Evolutionary conservation across 2,329 filamentous ascomycete genomes (phyloP).

Genomic region (Fusarium sp.): DNA sequence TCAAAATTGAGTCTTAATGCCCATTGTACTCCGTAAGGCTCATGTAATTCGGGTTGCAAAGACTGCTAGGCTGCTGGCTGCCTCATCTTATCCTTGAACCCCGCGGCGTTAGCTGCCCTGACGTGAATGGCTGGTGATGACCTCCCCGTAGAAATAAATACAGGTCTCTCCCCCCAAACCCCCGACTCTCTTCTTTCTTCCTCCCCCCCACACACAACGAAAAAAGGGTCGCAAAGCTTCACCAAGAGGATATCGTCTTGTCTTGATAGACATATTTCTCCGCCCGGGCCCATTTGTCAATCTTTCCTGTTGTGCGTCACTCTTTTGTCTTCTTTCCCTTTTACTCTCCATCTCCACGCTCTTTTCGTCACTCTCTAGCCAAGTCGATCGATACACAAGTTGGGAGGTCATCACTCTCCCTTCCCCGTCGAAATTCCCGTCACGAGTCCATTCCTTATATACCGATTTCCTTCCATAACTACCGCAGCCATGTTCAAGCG

Average conservation of each 20-base stretch:
- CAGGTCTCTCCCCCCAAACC: conserved; percentile 33
- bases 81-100: conserved; percentile 28
- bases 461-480: conserved; percentile 31
- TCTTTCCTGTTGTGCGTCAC: conserved; percentile 56
- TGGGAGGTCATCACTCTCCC: conserved; percentile 36
- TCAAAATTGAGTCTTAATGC: conserved; percentile 17
- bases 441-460: conserved; percentile 50
- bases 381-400: conserved; percentile 48
- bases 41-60: conserved; percentile 8
- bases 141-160: conserved; percentile 43
- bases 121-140: conserved; percentile 31
- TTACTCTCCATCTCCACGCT: conserved; percentile 57
- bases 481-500: conserved; percentile 86
- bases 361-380: conserved; percentile 67
- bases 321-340: conserved; percentile 51
- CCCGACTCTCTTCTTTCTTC: conserved; percentile 38
- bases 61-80: conserved; percentile 23
- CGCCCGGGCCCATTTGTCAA: conserved; percentile 68
- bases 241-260: conserved; percentile 65
- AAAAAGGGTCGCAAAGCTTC: conserved; percentile 70
- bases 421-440: conserved; percentile 36
- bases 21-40: conserved; percentile 11
- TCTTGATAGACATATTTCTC: conserved; percentile 61
- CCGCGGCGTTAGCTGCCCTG: conserved; percentile 26
- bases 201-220: conserved; percentile 65